Evolutionary conservation across 345 rosid genomes (phyloP).

Genomic region (Ceriops zippeliana): DNA sequence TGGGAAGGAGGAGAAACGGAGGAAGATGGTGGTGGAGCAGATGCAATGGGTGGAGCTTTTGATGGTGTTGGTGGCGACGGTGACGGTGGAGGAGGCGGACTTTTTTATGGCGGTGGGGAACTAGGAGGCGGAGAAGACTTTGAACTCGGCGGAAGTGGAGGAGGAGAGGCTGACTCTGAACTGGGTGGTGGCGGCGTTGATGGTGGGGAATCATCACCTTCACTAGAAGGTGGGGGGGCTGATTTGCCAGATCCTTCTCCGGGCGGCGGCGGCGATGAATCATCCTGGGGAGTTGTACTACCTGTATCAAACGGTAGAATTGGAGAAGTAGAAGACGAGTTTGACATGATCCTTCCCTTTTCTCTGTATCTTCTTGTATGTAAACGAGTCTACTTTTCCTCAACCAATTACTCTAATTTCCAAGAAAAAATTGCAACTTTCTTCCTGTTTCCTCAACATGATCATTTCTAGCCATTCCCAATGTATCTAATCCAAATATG

Average conservation of each 20-base stretch:
- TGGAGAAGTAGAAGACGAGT: conserved; percentile 19
- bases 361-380: neutral
- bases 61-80: conserved; percentile 7
- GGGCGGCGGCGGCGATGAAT: neutral
- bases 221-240: conserved; percentile 14
- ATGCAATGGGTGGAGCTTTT: neutral
- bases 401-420: neutral
- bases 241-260: too few relatives aligned
- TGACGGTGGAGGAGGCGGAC: neutral
- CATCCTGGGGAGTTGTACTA: too few relatives aligned
- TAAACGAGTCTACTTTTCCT: neutral
- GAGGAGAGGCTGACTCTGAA: neutral
- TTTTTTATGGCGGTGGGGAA: conserved; percentile 1
- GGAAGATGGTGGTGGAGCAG: conserved; percentile 19
- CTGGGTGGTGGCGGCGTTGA: conserved; percentile 18
- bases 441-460: neutral
- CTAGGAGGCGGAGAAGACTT: conserved; percentile 11
- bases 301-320: too few relatives aligned
- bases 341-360: conserved; percentile 33
- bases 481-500: too few relatives aligned
- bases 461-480: neutral
- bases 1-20: conserved; percentile 24
- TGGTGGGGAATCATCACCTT: conserved; percentile 5
- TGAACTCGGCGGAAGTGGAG: neutral
- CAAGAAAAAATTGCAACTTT: neutral